Conservation (phyloP, 257 asterid species). For the Fraxinus anomala region DNA sequence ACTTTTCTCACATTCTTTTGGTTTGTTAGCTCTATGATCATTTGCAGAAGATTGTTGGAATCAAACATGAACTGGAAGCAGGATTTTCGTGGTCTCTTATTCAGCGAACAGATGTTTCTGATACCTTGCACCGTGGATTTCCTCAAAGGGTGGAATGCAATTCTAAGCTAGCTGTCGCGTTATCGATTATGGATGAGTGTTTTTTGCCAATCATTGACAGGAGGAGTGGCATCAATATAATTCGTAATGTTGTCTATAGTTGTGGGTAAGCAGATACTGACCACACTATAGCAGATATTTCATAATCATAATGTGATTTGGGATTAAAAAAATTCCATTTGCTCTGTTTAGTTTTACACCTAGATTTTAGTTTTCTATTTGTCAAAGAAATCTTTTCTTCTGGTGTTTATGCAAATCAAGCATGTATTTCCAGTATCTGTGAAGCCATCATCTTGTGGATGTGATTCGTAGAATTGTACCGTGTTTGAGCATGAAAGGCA, state of each 20-base stretch:
- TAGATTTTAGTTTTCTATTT: neutral
- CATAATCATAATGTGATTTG: neutral
- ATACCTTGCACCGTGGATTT: slow-evolving; percentile 56
- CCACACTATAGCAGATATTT: slow-evolving; percentile 16
- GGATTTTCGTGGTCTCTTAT: slow-evolving; percentile 94
- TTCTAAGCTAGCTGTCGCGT: slow-evolving; percentile 90
- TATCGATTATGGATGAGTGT: slow-evolving; percentile 89
- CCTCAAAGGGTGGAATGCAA: slow-evolving; percentile 88
- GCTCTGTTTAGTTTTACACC: slow-evolving; percentile 9
- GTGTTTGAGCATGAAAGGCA: neutral
- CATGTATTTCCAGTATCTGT: neutral
- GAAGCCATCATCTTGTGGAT: neutral
- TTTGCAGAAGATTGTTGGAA: slow-evolving; percentile 80
- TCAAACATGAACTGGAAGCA: slow-evolving; percentile 80
- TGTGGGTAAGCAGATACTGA: slow-evolving; percentile 73
- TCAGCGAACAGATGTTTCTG: slow-evolving; percentile 71
- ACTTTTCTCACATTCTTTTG: slow-evolving; percentile 25
- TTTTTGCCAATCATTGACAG: slow-evolving; percentile 88
- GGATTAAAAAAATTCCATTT: slow-evolving; percentile 7
- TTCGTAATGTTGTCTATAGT: slow-evolving; percentile 77
- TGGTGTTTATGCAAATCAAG: slow-evolving; percentile 7
- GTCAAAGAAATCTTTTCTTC: slow-evolving; percentile 2
- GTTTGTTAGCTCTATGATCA: slow-evolving; percentile 69
- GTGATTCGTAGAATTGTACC: neutral
- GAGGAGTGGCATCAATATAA: slow-evolving; percentile 82